Evolutionary conservation across 768 basidiomycete genomes (phyloP).

Genomic region (Kwoniella bestiolae): DNA sequence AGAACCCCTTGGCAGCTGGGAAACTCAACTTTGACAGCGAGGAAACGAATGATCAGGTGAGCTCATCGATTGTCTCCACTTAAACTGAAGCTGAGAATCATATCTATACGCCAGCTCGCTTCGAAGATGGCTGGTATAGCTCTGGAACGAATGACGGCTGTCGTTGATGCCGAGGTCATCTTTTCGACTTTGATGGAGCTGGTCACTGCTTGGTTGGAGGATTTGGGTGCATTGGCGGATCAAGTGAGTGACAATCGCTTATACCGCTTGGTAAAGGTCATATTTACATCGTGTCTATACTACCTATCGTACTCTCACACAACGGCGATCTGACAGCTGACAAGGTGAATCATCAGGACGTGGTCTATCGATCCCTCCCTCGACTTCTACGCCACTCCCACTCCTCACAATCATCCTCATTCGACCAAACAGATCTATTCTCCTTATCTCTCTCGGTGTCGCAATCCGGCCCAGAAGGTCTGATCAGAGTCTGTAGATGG

Average conservation of each 20-base stretch:
- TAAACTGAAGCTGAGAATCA: neutral
- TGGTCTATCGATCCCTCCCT: slow-evolving; percentile 38
- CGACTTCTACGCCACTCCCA: slow-evolving; percentile 24
- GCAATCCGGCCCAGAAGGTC: slow-evolving; percentile 21
- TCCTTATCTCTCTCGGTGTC: slow-evolving; percentile 13
- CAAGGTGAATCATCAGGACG: too few relatives aligned
- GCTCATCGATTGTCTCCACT: neutral
- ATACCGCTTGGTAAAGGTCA: too few relatives aligned
- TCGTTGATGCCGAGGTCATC: slow-evolving; percentile 34
- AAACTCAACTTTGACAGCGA: slow-evolving; percentile 5
- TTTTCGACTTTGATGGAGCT: slow-evolving; percentile 36
- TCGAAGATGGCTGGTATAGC: slow-evolving; percentile 35
- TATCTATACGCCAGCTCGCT: neutral
- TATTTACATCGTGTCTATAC: too few relatives aligned
- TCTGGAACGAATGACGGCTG: slow-evolving; percentile 32
- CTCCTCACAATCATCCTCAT: neutral
- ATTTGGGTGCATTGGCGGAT: slow-evolving; percentile 37
- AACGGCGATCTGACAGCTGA: too few relatives aligned
- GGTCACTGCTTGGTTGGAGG: slow-evolving; percentile 45
- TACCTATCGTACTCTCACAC: neutral
- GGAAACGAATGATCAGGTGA: slow-evolving; percentile 19
- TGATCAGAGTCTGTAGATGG: slow-evolving; percentile 38
- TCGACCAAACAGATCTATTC: slow-evolving; percentile 25
- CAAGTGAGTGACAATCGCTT: slow-evolving; percentile 28
- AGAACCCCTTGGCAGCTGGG: slow-evolving; percentile 19